phyloP scores from a whole-genome alignment of 2,329 filamentous ascomycete species.

The Diaporthe amygdali region DNA sequence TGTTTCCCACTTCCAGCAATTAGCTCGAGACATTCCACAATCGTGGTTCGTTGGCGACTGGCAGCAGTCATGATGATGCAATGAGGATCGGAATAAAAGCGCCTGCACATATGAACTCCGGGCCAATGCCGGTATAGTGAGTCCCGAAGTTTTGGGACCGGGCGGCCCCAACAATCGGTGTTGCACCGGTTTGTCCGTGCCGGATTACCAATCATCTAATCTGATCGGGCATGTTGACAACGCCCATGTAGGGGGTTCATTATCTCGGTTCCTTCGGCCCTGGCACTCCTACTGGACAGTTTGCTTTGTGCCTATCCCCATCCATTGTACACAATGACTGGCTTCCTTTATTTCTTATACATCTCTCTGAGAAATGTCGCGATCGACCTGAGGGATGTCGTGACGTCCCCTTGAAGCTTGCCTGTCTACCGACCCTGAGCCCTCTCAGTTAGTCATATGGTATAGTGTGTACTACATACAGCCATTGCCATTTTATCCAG shows the following conservation, averaged over 20 bases:
- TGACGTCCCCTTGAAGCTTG: neutral
- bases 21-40: neutral
- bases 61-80: neutral
- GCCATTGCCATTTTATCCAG: neutral
- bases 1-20: neutral
- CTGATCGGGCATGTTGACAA: neutral
- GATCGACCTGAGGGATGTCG: neutral
- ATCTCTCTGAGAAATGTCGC: neutral
- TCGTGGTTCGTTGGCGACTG: no score
- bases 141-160: neutral
- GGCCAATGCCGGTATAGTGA: neutral
- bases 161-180: neutral
- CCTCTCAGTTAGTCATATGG: neutral
- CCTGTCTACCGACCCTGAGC: neutral
- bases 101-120: neutral
- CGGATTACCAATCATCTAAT: constrained; percentile 18
- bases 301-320: neutral
- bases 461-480: neutral
- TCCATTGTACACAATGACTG: neutral
- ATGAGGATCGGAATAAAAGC: neutral
- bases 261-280: constrained; percentile 10
- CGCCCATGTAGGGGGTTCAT: neutral
- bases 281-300: neutral
- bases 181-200: neutral
- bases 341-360: neutral